Evolutionary conservation across 805 yeast genomes (phyloP), one percentile per base, ranked within the genome.

Genomic region (Ogataea ganodermae): DNA sequence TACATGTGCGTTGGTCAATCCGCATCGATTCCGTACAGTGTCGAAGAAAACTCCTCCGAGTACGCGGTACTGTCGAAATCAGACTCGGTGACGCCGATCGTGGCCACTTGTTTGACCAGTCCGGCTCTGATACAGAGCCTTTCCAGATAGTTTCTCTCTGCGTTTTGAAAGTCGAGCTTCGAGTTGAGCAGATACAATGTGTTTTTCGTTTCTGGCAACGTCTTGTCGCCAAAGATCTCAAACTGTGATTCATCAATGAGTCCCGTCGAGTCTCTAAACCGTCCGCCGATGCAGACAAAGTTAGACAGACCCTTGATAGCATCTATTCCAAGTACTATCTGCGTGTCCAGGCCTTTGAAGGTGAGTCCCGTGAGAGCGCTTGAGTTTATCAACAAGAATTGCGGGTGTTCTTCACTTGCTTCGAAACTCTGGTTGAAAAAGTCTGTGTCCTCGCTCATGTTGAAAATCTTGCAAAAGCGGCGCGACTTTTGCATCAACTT

Each of bases 321-420:
- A 42, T 69, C 70, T 7, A 63, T 45, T 2, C 73, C 73, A 5
- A 68, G 50, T 18, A 63, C 49, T 13, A 69, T 44, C 1, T 64
- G 53, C 6, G 56, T 48, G 8, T 57, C 46, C n/a, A 67, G 47
- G 2, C 60, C 60, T 24, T 58, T 51, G 42, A 68, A 57, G 1
- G 60, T 48, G 17, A 65, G 13, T 5, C 72, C 70, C 2, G 57
- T 42, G 9, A 68, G 42, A 3, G 58, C 33, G 18, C 58, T 54
- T 0, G 61, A 14, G 23, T 62, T 60, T n/a, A 60, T 48, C 1
- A 66, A 41, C 10, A 65, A 44, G 28, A 65, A 45, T 24, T 60
- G 58, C 6, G 39, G 28, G 1, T n/a, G n/a, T n/a, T 43, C 52
- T 3, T 20, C 16, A 23, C 27, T 24, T 6, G 13, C 3, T 6